phyloP scores from a whole-genome alignment of 495 filamentous ascomycete genomes.

The Ramalina intermedia region DNA sequence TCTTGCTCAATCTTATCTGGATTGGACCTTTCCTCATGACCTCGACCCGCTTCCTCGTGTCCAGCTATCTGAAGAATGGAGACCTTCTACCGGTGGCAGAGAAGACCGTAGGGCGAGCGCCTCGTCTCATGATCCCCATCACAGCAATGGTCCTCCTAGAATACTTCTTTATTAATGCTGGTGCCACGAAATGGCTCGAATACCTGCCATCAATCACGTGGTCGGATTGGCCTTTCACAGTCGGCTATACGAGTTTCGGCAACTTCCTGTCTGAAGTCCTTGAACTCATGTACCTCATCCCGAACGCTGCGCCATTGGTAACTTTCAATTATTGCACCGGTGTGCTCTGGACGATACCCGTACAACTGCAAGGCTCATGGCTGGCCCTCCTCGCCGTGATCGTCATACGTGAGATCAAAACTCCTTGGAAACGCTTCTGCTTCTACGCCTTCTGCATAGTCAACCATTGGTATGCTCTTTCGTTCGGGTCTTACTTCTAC shows the following conservation, averaged over 20 bases:
- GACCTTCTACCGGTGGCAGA: conserved; percentile 24
- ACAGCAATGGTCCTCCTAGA: conserved; percentile 22
- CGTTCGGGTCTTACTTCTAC: conserved; percentile 28
- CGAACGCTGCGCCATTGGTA: conserved; percentile 28
- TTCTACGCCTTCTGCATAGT: conserved; percentile 25
- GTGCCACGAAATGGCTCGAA: conserved; percentile 24
- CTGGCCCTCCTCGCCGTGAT: conserved; percentile 21
- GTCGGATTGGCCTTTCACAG: conserved; percentile 29
- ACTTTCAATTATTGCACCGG: conserved; percentile 30
- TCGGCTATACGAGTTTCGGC: conserved; percentile 18
- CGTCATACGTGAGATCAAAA: conserved; percentile 27
- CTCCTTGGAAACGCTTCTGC: conserved; percentile 28
- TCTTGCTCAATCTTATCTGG: conserved; percentile 27
- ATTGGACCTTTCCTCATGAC: conserved; percentile 29
- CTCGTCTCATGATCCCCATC: conserved; percentile 26
- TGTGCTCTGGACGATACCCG: conserved; percentile 30
- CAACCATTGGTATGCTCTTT: conserved; percentile 26
- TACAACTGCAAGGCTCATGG: conserved; percentile 28
- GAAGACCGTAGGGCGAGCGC: conserved; percentile 22
- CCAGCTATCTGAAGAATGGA: conserved; percentile 22
- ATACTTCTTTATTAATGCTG: conserved; percentile 30
- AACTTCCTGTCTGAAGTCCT: conserved; percentile 23
- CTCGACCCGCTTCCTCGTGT: conserved; percentile 25
- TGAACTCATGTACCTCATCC: conserved; percentile 27
- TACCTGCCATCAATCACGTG: conserved; percentile 27